A percentile compares a stretch with the other conserved stretches of the same genome.
Conservation (phyloP, 495 filamentous ascomycete species). For the Aspergillus panamensis region DNA sequence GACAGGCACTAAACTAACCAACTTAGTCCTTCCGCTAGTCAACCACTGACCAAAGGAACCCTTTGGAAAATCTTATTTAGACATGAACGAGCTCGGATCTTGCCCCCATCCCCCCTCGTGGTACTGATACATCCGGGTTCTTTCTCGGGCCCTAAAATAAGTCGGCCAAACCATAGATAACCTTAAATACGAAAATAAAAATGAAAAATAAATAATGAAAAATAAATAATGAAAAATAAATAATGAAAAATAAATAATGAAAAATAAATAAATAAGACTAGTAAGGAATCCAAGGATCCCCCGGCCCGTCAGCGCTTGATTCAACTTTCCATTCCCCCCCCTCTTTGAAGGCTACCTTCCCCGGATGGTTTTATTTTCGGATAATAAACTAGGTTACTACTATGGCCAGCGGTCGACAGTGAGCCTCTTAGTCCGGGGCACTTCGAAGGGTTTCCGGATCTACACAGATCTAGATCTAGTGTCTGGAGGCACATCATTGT, state of each 20-base stretch:
- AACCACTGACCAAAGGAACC: constrained; percentile 6
- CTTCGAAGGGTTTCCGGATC: constrained; percentile 7
- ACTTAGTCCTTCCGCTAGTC: constrained; percentile 16
- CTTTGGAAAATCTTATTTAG: constrained; percentile 1
- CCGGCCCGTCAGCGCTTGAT: neutral
- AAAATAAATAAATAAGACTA: neutral
- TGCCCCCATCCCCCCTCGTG: neutral
- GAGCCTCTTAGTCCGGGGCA: no score
- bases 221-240: neutral
- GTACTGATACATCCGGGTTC: neutral
- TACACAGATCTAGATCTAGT: neutral
- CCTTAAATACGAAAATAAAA: no score
- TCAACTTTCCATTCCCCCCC: neutral
- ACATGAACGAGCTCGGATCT: neutral
- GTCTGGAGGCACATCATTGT: neutral
- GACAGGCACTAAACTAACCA: neutral
- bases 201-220: neutral
- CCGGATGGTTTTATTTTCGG: no score
- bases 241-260: neutral
- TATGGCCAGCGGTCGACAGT: no score
- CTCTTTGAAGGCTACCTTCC: no score
- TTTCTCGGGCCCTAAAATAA: constrained; percentile 11
- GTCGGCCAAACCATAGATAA: constrained; percentile 21
- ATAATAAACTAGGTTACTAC: no score
- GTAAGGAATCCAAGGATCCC: neutral